Evolutionary conservation across 2,329 filamentous ascomycete species (phyloP), one percentile per base, ranked within the genome.

Genomic region (Dactylellina cionopaga): DNA sequence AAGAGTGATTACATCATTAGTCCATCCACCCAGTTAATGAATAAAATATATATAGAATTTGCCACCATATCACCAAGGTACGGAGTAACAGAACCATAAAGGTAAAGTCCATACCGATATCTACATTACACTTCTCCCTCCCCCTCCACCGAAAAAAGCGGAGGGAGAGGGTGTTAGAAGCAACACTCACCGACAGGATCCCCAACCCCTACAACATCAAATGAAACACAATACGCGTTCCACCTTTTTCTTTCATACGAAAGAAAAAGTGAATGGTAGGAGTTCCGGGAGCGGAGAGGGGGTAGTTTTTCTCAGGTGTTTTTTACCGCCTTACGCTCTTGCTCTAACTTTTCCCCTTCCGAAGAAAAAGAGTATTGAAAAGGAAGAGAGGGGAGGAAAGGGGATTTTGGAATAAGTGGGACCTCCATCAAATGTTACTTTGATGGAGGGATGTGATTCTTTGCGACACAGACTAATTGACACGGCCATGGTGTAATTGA

Each of bases 401-500:
- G 17, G 24, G n/a, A 29, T 31, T 49, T n/a, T 63, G 37, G 25
- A n/a, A 41, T 62, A n/a, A n/a, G n/a, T n/a, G n/a, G n/a, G n/a
- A n/a, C n/a, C n/a, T n/a, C n/a, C n/a, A n/a, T 56, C 37, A 44
- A 4, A 27, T 11, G 19, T 44, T 35, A 17, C 13, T 11, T 9
- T 24, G 29, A 10, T 5, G 11, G 24, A 15, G 22, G 25, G 58
- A 52, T 49, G 41, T 73, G 35, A 35, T 62, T 74, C 31, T 74
- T 63, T 74, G 69, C 69, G 41, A 56, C 69, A 74, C 63, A 56
- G 69, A 74, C 69, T 74, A 62, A 74, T 74, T 74, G 69, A 74
- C 69, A 74, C 69, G n/a, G 69, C 68, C 69, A 68, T 74, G 47
- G 60, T 27, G 55, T 46, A 51, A 17, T 29, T 49, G 56, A 63